Base-by-base conservation (phyloP, 176 grass and related monocot species). In the Cenchrus fungigraminus region DNA sequence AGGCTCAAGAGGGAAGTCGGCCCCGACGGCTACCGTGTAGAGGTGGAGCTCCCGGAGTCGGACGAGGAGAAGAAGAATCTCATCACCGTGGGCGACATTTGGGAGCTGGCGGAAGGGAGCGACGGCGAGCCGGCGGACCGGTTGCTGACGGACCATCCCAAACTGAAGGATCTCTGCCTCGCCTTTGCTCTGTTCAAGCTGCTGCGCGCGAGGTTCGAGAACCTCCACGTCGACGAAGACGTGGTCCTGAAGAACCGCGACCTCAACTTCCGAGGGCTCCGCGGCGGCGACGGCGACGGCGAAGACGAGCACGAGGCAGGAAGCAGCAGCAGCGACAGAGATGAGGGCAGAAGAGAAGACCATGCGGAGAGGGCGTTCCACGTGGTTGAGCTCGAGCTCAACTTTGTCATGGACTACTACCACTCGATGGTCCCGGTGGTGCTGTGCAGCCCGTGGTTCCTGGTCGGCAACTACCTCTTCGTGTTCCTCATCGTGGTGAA, bases 401-500 rank as follows among this genome's bases (percentile, higher is more conserved):
- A 69, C 19, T 70, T 81, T 34, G 7, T 70, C 12, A 45, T 42
- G 47, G 65, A 81, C 29, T 81, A 70, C 65, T 81, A 70, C 19
- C 65, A 81, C 19, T 68, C 65, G 17, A 28, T 69, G 19, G 65
- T 81, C 6, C 79, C 79, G 0, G 51, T 81, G 65, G 51, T 57
- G 64, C 31, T 81, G 10, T 69, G 29, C 0, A 81, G 34, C 34
- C 65, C 65, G 1, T 68, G 65, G 65, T 71, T 70, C 52, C 10
- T 71, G 6, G 19, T 58, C 20, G 79, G 32, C 20, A 82, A 82
- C 52, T 82, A 57, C 65, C 15, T 58, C 12, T 71, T 71, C 34
- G 64, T 71, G 19, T n/a, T 82, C 65, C 51, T 82, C 20, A 57
- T 82, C 65, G 31, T 70, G 79, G 64, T 81, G 79, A 81, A 67